Base-by-base conservation (phyloP, 176 grass and related monocot genomes). In the Stipa capillata region DNA sequence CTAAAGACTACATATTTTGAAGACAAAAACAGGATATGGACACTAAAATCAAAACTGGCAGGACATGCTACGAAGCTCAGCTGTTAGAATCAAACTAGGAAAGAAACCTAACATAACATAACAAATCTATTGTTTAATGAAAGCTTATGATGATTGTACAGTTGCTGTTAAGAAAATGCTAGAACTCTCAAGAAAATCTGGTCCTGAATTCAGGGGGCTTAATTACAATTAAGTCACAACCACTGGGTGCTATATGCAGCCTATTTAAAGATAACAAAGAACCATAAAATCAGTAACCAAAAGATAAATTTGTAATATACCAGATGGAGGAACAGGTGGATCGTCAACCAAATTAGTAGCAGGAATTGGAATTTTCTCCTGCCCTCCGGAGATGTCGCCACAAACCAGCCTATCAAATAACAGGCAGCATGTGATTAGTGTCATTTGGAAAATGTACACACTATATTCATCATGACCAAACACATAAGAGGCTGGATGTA, bases 281-380 rank as follows among this genome's bases (percentile, higher is more conserved):
- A 82, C 20, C 10, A 23, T 8, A 77, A n/a, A 51, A 42, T 76
- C 28, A n/a, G n/a, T n/a, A n/a, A n/a, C n/a, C n/a, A n/a, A n/a
- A n/a, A n/a, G n/a, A 51, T 32, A 37, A 28, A 31, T 31, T 24
- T 51, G 35, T 65, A 88, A 65, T 68, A 80, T 92, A 82, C 95
- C 90, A 80, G 87, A 76, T 72, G 92, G 95, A 76, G 85, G 65
- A 72, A 88, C 65, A 50, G 95, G 92, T 1, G 91, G 87, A 72
- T 90, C 80, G 42, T 98, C 95, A 47, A 98, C 85, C 33, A 88
- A 75, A 82, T 98, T 98, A 33, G 92, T 92, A 39, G 88, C 92
- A 74, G 92, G 95, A 78, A 94, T 92, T 28, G 95, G 95, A 55
- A 94, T n/a, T 4, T 80, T 90, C 65, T 98, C 95, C 73, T 82